Base-by-base conservation (phyloP, 331 rosid species). In the Phaseolus coccineus region DNA sequence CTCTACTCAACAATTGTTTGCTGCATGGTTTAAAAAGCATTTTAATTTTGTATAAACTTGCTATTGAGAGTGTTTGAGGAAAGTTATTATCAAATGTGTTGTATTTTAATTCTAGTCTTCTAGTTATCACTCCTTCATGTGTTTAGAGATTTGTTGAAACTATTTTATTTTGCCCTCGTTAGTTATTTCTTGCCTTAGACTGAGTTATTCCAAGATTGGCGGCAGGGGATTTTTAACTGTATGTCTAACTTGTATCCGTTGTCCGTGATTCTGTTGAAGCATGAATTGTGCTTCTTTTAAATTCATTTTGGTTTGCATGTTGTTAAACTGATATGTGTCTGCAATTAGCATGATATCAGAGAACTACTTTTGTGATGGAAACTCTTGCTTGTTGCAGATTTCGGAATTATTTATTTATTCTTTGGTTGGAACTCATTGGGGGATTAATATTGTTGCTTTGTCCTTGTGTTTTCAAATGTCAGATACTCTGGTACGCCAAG, bases 401-500 rank as follows among this genome's bases (percentile, higher is more conserved):
- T 40, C 50, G 50, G 30, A 46, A 48, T 35, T 57, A 47, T 64
- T 72, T 58, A 22, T 71, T 22, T 42, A 12, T 40, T 64, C 30
- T 56, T 39, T 76, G 39, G 55, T 44, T 72, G 57, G 52, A 58
- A 51, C 61, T 81, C 52, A 65, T 39, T 71, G 24, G 13, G 39
- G 2, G 47, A 27, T 73, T 80, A 10, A 53, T 61, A 44, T 12
- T 25, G 28, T 50, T 73, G 61, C 44, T 11, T 57, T 84, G 81
- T 46, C 40, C 22, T 77, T 42, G 53, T 83, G 31, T 65, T 83
- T 69, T 71, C 33, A 53, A 67, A 83, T 83, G 65, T 85, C 98
- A 95, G 99, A 95, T 87, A 87, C 96, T 71, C 82, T 95, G 96
- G 99, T 85, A 31, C 93, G 97, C 67, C 98, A 93, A 84, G 98